phyloP scores from a whole-genome alignment of 106 monocot genomes.

The Platanthera guangdongensis region DNA sequence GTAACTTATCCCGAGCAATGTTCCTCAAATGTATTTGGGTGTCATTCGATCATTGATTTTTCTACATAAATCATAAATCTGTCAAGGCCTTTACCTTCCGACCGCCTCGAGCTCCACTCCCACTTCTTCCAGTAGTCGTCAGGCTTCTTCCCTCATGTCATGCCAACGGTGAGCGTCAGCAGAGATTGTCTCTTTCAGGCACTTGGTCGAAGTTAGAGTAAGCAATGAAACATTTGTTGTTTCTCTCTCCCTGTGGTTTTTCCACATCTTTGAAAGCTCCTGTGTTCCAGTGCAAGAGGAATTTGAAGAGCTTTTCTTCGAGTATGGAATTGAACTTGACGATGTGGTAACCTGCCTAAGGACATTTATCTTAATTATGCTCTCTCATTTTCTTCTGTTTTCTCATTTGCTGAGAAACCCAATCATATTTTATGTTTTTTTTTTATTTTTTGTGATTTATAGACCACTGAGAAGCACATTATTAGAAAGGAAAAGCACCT shows the following conservation, averaged over 20 bases:
- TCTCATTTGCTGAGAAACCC: background rate
- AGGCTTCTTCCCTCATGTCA: background rate
- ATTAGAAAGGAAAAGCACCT: constrained; percentile 88
- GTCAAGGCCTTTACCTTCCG: background rate
- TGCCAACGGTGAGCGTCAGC: constrained; percentile 67
- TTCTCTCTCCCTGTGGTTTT: background rate
- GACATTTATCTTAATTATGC: background rate
- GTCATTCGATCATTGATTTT: too few relatives aligned
- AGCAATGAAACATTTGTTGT: background rate
- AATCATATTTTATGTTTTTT: background rate
- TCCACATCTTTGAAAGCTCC: background rate
- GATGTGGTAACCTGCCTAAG: constrained; percentile 44
- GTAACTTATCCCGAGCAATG: too few relatives aligned
- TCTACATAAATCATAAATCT: too few relatives aligned
- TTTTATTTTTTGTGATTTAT: background rate
- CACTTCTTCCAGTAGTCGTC: background rate
- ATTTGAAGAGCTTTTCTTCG: constrained; percentile 86
- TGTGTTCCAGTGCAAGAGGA: constrained; percentile 67
- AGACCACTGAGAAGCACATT: constrained; percentile 93
- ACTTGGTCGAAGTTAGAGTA: constrained; percentile 48
- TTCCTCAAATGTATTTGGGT: too few relatives aligned
- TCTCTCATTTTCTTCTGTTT: background rate
- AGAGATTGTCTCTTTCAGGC: constrained; percentile 54
- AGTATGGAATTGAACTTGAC: constrained; percentile 93
- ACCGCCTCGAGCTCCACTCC: background rate